Evolutionary conservation across 2,329 filamentous ascomycete species (phyloP).

Genomic region (Ophiocordyceps sinensis): DNA sequence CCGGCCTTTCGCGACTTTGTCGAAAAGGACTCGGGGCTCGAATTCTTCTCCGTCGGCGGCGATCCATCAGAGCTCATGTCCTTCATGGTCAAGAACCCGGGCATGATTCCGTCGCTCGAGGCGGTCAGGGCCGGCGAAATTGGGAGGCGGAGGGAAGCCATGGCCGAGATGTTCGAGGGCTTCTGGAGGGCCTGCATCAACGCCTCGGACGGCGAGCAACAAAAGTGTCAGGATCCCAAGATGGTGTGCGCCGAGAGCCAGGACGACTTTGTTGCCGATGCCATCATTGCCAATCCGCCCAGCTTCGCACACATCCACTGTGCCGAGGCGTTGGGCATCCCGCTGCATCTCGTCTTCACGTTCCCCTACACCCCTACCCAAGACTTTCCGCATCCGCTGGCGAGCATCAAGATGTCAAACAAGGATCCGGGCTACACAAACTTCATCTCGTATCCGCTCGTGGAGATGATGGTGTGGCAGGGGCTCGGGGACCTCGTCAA

Average conservation of each 20-base stretch:
- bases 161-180: slow-evolving; percentile 72
- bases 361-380: slow-evolving; percentile 67
- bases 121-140: slow-evolving; percentile 63
- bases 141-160: slow-evolving; percentile 47
- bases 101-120: slow-evolving; percentile 60
- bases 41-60: slow-evolving; percentile 70
- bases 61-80: slow-evolving; percentile 73
- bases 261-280: slow-evolving; percentile 52
- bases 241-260: slow-evolving; percentile 43
- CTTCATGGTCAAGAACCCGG: slow-evolving; percentile 78
- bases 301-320: slow-evolving; percentile 68
- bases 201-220: slow-evolving; percentile 43
- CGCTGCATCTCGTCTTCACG: slow-evolving; percentile 79
- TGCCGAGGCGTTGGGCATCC: slow-evolving; percentile 63
- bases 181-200: slow-evolving; percentile 72
- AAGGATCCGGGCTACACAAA: slow-evolving; percentile 62
- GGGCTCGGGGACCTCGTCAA: slow-evolving; percentile 71
- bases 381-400: slow-evolving; percentile 63
- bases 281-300: slow-evolving; percentile 76
- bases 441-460: slow-evolving; percentile 66
- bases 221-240: slow-evolving; percentile 41
- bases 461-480: slow-evolving; percentile 86
- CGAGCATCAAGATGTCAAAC: slow-evolving; percentile 59
- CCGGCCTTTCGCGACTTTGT: slow-evolving; percentile 65
- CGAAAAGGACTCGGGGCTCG: slow-evolving; percentile 54